phyloP scores from a whole-genome alignment of 805 yeast genomes.

The Candida sonorensis region DNA sequence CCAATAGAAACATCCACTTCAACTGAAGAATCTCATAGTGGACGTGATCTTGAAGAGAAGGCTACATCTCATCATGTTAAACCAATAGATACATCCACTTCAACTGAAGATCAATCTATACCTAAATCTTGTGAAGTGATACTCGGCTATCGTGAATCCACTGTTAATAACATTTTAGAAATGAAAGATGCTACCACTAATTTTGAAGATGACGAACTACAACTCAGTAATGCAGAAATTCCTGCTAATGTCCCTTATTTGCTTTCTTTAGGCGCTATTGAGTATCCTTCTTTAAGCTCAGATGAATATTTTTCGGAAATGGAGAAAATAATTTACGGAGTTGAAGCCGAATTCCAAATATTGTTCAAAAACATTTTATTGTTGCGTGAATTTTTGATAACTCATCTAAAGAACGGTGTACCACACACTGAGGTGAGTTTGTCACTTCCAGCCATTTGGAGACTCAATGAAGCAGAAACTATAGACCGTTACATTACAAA shows the following conservation, averaged over 20 bases:
- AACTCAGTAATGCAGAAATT: conserved; percentile 13
- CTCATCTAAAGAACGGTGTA: conserved; percentile 14
- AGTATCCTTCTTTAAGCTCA: conserved; percentile 15
- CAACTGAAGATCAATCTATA: no score
- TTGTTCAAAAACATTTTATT: conserved; percentile 16
- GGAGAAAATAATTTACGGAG: conserved; percentile 23
- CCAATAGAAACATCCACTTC: no score
- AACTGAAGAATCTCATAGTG: no score
- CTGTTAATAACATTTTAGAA: no score
- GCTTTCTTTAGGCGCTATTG: conserved; percentile 13
- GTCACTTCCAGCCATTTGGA: conserved; percentile 23
- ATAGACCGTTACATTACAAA: conserved; percentile 9
- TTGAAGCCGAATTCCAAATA: conserved; percentile 23
- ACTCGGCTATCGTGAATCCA: no score
- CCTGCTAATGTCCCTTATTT: conserved; percentile 21
- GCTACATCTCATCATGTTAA: no score
- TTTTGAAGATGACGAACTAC: conserved; percentile 23
- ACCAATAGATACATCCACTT: no score
- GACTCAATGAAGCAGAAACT: conserved; percentile 21
- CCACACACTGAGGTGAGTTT: conserved; percentile 20
- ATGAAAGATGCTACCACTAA: no score
- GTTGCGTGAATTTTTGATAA: conserved; percentile 17
- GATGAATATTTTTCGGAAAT: conserved; percentile 18
- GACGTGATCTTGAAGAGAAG: no score
- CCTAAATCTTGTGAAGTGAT: no score